These are phyloP conservation scores for Paraconiothyrium brasiliense DNA, from an alignment of 2,329 filamentous ascomycete genomes.

Conservation along the genomic window DNA sequence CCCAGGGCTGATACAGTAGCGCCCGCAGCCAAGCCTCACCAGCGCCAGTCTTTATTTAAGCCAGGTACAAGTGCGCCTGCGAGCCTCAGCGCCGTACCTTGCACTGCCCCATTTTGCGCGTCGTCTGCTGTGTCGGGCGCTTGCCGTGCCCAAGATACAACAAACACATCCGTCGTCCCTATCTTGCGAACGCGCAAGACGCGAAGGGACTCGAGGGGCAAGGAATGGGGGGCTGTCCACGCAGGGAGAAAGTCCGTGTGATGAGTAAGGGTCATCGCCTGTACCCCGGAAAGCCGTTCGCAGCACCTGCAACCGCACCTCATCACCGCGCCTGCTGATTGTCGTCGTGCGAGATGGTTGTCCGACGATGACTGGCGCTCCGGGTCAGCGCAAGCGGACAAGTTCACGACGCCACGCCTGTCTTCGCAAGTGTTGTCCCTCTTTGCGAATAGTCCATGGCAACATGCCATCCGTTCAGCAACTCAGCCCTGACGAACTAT, in stretches of 20 bases:
- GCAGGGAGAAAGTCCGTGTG: not conserved
- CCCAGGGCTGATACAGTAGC: conserved; percentile 36
- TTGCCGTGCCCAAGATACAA: not conserved
- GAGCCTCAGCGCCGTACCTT: not conserved
- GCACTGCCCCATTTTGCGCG: conserved; percentile 12
- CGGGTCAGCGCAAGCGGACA: conserved; percentile 2
- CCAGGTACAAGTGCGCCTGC: not conserved
- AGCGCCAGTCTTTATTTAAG: conserved; percentile 11
- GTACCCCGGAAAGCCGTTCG: not conserved
- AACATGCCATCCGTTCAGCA: not conserved
- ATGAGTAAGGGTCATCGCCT: not conserved
- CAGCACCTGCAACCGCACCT: not conserved
- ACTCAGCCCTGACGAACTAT: not conserved
- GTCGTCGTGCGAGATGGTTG: conserved; percentile 1
- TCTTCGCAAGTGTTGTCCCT: no score
- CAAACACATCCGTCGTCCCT: no score
- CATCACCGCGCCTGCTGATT: conserved; percentile 7
- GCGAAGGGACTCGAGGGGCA: not conserved
- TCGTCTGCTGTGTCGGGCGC: conserved; percentile 7
- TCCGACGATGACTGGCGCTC: conserved; percentile 6
- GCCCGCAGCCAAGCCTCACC: conserved; percentile 22
- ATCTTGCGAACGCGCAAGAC: not conserved
- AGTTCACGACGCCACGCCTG: not conserved
- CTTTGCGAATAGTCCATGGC: not conserved
- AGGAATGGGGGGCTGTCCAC: not conserved